Evolutionary conservation across 192 early-diverging fungal species (phyloP).

Genomic region (Entophlyctis helioformis): DNA sequence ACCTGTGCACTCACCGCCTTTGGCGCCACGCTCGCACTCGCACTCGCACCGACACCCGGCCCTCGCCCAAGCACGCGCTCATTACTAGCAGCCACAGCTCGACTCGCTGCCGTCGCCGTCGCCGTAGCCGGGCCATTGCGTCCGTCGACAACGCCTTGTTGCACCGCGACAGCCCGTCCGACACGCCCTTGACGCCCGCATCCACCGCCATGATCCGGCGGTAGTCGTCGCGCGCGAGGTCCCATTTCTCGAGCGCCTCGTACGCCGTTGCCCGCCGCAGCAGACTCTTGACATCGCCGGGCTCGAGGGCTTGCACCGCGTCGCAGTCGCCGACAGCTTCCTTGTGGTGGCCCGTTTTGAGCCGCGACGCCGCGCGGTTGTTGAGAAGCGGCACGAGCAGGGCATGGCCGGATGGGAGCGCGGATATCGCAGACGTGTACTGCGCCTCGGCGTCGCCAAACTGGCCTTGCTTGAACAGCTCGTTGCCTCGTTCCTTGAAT

Average conservation of each 20-base stretch:
- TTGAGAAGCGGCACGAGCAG: constrained; percentile 57
- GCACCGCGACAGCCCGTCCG: constrained; percentile 42
- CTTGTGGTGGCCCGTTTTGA: constrained; percentile 75
- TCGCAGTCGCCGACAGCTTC: constrained; percentile 61
- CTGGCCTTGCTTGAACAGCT: constrained; percentile 79
- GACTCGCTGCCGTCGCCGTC: too few relatives aligned
- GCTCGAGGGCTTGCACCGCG: constrained; percentile 23
- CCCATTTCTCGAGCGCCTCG: constrained; percentile 74
- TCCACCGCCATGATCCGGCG: constrained; percentile 18
- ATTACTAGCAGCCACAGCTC: too few relatives aligned
- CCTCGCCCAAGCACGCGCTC: too few relatives aligned
- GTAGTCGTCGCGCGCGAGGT: constrained; percentile 45
- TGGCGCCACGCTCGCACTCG: too few relatives aligned
- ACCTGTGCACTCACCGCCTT: constrained; percentile 11
- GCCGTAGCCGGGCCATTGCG: too few relatives aligned
- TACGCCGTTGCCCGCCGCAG: constrained; percentile 66
- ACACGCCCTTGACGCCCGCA: constrained; percentile 18
- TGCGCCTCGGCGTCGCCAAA: constrained; percentile 63
- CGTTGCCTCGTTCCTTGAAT: constrained; percentile 56
- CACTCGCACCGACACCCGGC: too few relatives aligned
- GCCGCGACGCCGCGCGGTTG: constrained; percentile 69
- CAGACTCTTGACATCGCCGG: constrained; percentile 65
- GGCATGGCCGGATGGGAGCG: constrained; percentile 50
- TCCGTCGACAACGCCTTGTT: constrained; percentile 26
- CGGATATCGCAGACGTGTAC: constrained; percentile 57